A percentile compares a stretch with the other conserved stretches of the same genome.
Evolutionary conservation across 495 filamentous ascomycete species (phyloP).

Genomic region (Neurospora sp.): DNA sequence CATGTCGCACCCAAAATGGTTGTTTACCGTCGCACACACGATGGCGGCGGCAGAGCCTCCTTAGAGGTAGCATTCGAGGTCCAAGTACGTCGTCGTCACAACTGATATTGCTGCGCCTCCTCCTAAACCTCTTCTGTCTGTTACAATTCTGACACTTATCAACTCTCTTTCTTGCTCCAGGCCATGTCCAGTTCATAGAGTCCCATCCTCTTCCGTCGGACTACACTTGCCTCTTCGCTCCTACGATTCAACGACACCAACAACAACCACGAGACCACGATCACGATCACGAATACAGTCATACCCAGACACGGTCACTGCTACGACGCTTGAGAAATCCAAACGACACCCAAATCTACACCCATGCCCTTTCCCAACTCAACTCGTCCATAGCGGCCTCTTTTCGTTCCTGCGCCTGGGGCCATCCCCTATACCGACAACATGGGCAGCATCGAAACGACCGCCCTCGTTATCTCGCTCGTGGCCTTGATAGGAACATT

Average conservation of each 20-base stretch:
- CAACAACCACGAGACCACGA: neutral
- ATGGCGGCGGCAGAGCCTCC: neutral
- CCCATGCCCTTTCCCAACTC: neutral
- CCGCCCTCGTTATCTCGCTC: constrained; percentile 26
- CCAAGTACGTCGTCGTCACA: neutral
- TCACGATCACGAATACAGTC: neutral
- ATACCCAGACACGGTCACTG: neutral
- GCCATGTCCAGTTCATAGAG: neutral
- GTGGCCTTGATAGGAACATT: constrained; percentile 29
- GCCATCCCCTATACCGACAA: neutral
- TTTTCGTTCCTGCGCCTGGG: neutral
- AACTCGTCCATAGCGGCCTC: neutral
- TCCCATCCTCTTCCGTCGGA: neutral
- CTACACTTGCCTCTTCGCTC: neutral
- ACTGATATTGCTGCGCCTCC: neutral
- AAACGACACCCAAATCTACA: neutral
- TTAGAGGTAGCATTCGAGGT: neutral
- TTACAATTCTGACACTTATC: neutral
- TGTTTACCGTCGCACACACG: neutral
- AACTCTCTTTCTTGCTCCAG: neutral
- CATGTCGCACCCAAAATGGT: neutral
- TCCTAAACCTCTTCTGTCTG: neutral
- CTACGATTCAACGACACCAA: neutral
- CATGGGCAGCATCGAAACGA: constrained; percentile 10
- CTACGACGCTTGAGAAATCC: neutral